Evolutionary conservation across 2,329 filamentous ascomycete species (phyloP), one percentile per base, ranked within the genome.

Genomic region (Aspergillus sp.): DNA sequence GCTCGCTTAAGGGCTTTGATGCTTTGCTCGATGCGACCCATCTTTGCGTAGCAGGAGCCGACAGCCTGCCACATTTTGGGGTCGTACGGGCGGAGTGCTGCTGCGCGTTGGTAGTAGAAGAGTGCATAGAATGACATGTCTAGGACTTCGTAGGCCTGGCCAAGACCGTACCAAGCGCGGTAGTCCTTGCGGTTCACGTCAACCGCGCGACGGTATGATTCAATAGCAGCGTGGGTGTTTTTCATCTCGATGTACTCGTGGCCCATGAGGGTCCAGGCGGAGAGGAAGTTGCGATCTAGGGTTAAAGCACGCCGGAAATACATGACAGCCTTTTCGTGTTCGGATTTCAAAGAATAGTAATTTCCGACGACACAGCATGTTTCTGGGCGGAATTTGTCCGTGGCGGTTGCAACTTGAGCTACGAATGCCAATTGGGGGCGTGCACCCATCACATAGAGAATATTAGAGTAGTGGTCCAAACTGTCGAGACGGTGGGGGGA

Each of bases 21-120:
- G 30, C 91, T 93, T 66, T 97, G 93, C n/a, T 87, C 83, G 51
- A 91, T 82, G 54, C 93, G 87, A 52, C 88, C 89, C 83, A 97
- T 96, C 71, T 93, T 93, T 61, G 93, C 89, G 62, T 96, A 87
- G 71, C 93, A 97, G 34, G 90, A 90, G 9, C 91, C 95, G 5
- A 99, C 92, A 0, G 95, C 95, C 79, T 95, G 89, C 95, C 95
- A 99, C 90, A 99, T 96, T 75, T 98, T 98, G 0, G 93, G 91
- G 66, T 99, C 95, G 82, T 93, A 97, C 0, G 93, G 92, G n/a
- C 93, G 86, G 2, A 99, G 80, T 0, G 92, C 91, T 0, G 93
- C 93, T 0, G 95, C 95, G 56, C 95, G 91, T 71, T 98, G 96
- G 79, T 96, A 97, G 76, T 99, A 99, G 84, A 95, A 98, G 0